Conservation (phyloP, 495 filamentous ascomycete species). For the Hyphodiscus hymeniophilus region DNA sequence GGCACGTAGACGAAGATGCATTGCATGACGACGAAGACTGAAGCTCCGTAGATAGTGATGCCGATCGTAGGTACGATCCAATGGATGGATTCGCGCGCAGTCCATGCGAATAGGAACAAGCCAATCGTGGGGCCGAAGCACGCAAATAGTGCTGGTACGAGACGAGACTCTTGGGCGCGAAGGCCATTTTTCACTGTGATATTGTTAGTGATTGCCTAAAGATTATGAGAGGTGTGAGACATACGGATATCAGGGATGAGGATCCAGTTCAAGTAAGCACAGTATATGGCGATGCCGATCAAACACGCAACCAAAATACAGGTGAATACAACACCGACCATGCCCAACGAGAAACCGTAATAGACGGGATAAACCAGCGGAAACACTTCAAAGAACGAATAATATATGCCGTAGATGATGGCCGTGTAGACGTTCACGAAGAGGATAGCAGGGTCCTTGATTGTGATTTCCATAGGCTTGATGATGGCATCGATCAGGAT, state of each 20-base stretch:
- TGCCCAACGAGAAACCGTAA: conserved; percentile 54
- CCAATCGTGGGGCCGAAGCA: conserved; percentile 42
- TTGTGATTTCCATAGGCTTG: conserved; percentile 53
- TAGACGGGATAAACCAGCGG: conserved; percentile 58
- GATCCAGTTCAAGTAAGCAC: conserved; percentile 24
- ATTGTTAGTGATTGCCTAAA: too few species aligned
- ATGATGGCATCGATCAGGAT: conserved; percentile 51
- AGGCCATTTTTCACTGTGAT: conserved; percentile 31
- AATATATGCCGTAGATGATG: conserved; percentile 60
- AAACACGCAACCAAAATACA: conserved; percentile 50
- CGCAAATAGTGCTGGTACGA: conserved; percentile 44
- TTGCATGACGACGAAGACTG: conserved; percentile 55
- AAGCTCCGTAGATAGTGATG: conserved; percentile 38
- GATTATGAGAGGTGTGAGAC: too few species aligned
- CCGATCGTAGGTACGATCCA: conserved; percentile 44
- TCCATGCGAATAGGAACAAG: conserved; percentile 59
- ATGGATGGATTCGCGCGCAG: conserved; percentile 36
- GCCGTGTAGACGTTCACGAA: conserved; percentile 57
- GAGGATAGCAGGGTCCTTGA: conserved; percentile 53
- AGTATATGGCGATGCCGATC: conserved; percentile 44
- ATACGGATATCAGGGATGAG: too few species aligned
- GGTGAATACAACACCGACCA: conserved; percentile 57
- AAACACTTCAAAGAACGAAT: conserved; percentile 67
- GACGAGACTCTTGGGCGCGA: conserved; percentile 39
- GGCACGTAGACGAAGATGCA: conserved; percentile 63